These are phyloP conservation scores for Golubevia pallescens DNA, from an alignment of 1,284 basidiomycete genomes.

Conservation along the genomic window DNA sequence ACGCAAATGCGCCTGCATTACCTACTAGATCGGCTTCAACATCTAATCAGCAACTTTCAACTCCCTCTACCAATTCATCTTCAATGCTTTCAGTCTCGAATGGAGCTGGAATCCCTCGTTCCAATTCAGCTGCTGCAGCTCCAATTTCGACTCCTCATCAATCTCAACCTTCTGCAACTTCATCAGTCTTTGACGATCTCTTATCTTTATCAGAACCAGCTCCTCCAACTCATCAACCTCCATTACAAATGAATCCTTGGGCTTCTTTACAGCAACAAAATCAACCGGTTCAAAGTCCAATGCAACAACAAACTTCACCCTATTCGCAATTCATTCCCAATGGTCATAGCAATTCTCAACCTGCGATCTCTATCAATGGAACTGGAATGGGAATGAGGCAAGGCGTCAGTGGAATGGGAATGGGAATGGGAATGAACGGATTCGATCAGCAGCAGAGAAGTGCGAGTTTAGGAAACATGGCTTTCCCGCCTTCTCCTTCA, in stretches of 20 bases:
- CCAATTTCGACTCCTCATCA: constrained; percentile 5
- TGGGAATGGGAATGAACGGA: not conserved
- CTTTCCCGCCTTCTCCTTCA: not conserved
- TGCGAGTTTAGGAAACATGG: not conserved
- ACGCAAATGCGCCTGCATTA: no score
- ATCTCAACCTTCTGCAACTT: constrained; percentile 15
- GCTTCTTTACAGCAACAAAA: constrained; percentile 27
- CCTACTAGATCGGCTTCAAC: no score
- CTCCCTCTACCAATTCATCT: no score
- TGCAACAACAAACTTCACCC: constrained; percentile 7
- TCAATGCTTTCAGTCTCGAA: not conserved
- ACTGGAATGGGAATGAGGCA: not conserved
- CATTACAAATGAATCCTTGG: constrained; percentile 39
- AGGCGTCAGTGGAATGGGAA: not conserved
- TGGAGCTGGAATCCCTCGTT: constrained; percentile 2
- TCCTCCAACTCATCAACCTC: constrained; percentile 16
- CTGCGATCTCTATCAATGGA: not conserved
- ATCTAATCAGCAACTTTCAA: no score
- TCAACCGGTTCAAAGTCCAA: constrained; percentile 16
- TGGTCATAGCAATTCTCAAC: not conserved
- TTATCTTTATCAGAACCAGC: constrained; percentile 17
- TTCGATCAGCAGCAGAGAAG: not conserved
- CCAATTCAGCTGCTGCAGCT: constrained; percentile 10
- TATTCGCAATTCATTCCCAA: constrained; percentile 16
- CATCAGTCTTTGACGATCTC: constrained; percentile 37